Base-by-base conservation (phyloP, 345 rosid genomes). In the Psidium guajava region DNA sequence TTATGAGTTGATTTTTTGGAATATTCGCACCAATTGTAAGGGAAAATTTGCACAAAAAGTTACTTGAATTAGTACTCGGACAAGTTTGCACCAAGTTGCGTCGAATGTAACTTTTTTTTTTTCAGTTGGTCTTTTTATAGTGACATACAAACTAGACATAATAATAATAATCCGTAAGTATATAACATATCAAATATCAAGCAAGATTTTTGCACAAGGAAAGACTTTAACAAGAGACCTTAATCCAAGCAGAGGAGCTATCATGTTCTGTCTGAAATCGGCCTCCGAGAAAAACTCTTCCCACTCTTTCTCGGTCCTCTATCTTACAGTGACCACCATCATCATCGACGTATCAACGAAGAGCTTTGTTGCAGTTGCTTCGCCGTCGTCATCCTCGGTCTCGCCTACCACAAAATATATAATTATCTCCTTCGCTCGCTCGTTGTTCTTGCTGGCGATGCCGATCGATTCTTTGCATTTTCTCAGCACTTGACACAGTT, bases 271-370 rank as follows among this genome's bases (percentile, higher is more conserved):
- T 57, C 58, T 81, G 47, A 89, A 91, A 47, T 91, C 89, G 42
- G 90, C 88, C 32, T 86, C 85, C 40, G 84, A 40, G 87, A 89
- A 90, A 16, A 77, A 6, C 1, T 24, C 75, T 80, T 87, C 84
- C 84, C 86, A 87, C 42, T 90, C 91, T 83, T 82, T 81, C 83
- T 87, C 89, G 10, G 42, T 86, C 88, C 94, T 87, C 51, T 92
- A 89, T 57, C 55, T 87, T 54, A 87, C 91, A 3, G 22, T 55
- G 40, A 32, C 82, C 49, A 82, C 64, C 44, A 82, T 80, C 90
- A 88, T 88, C 94, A 91, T 90, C 80, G 88, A n/a, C 88, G 91
- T 85, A 88, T 93, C 91, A 25, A 87, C 55, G 18, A 84, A 87
- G 50, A 92, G 90, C 87, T 92, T 91, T 11, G 89, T 84, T 56